Evolutionary conservation across 441 rosid species (phyloP).

Genomic region (Gossypium aridum): DNA sequence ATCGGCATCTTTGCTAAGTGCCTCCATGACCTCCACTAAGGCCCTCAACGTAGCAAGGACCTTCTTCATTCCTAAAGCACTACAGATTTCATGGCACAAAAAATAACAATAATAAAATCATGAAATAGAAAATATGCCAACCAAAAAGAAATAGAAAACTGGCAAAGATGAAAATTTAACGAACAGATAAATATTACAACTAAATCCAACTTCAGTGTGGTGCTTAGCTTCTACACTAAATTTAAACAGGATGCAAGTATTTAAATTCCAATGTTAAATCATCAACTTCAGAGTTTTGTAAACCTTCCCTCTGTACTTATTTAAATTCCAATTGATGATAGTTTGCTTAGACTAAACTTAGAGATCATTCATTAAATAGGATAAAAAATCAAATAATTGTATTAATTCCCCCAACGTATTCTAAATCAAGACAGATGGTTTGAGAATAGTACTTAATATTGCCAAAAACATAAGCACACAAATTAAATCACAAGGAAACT

Average conservation of each 20-base stretch:
- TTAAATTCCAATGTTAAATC: neutral
- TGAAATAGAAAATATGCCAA: neutral
- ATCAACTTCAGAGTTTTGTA: neutral
- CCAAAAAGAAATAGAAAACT: neutral
- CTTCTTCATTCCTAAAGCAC: slow-evolving; percentile 62
- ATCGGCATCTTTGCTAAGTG: slow-evolving; percentile 87
- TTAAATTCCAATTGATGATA: neutral
- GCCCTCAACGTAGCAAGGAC: slow-evolving; percentile 85
- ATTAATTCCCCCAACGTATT: neutral
- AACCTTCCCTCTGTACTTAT: neutral
- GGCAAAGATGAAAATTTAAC: neutral
- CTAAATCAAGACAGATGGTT: neutral
- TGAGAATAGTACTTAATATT: slow-evolving; percentile 4
- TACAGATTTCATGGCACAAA: slow-evolving; percentile 16
- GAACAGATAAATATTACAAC: neutral
- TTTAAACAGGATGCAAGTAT: neutral
- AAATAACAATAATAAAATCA: neutral
- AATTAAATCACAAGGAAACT: slow-evolving; percentile 14
- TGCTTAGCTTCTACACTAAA: neutral
- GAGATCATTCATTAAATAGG: neutral
- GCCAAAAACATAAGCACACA: neutral
- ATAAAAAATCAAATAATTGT: neutral
- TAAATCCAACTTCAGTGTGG: neutral
- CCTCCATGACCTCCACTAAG: slow-evolving; percentile 86
- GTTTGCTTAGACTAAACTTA: neutral